These are phyloP conservation scores for Podospora pseudoanserina DNA, from an alignment of 495 filamentous ascomycete species.

Conservation along the genomic window DNA sequence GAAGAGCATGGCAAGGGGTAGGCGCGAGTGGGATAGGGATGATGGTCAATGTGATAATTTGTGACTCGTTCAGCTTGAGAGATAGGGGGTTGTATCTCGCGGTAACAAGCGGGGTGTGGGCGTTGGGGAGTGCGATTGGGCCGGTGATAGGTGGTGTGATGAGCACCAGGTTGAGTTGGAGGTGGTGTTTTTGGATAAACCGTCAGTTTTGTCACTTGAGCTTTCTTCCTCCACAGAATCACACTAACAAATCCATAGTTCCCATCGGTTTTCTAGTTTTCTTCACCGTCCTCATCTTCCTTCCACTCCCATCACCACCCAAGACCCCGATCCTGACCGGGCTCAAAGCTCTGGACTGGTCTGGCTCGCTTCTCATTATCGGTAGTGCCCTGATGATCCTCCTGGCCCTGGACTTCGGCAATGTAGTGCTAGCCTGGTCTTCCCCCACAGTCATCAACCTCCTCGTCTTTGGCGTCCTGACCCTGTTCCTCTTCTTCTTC, in stretches of 20 bases:
- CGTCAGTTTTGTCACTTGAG: constrained; percentile 16
- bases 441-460: constrained; percentile 70
- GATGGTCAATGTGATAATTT: constrained; percentile 72
- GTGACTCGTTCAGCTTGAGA: constrained; percentile 66
- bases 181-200: constrained; percentile 72
- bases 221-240: not conserved
- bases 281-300: constrained; percentile 60
- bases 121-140: constrained; percentile 48
- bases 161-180: constrained; percentile 45
- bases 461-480: constrained; percentile 65
- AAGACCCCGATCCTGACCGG: constrained; percentile 64
- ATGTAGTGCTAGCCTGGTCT: constrained; percentile 64
- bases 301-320: constrained; percentile 62
- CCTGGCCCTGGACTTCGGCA: constrained; percentile 71
- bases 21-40: constrained; percentile 74
- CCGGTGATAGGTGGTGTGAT: constrained; percentile 62
- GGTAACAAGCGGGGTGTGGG: constrained; percentile 44
- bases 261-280: constrained; percentile 65
- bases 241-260: constrained; percentile 27
- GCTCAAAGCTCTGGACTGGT: constrained; percentile 69
- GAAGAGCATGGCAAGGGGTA: constrained; percentile 69
- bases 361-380: constrained; percentile 62
- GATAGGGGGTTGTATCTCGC: constrained; percentile 57
- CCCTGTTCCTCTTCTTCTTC: constrained; percentile 56
- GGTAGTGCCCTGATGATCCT: constrained; percentile 73